phyloP scores from a whole-genome alignment of 2,329 filamentous ascomycete species.

The Ophiocordyceps polyrhachis-furcata region DNA sequence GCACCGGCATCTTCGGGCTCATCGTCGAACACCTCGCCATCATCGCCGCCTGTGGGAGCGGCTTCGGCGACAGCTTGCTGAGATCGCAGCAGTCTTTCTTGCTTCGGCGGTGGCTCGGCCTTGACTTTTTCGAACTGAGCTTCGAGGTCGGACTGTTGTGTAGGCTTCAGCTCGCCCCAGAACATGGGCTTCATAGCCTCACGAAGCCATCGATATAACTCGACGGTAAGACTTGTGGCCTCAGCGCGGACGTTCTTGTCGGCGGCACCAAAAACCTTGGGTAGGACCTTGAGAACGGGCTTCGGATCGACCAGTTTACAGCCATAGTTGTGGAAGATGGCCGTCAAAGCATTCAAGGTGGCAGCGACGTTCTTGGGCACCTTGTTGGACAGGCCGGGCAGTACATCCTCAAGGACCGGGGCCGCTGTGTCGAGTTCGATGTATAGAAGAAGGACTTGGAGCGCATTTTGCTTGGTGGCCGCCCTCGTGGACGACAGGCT shows the following conservation, averaged over 20 bases:
- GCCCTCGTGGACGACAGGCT: slow-evolving; percentile 74
- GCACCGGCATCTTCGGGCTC: slow-evolving; percentile 35
- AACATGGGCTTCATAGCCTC: slow-evolving; percentile 98
- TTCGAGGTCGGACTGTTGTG: slow-evolving; percentile 86
- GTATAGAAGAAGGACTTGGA: slow-evolving; percentile 75
- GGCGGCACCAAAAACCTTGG: slow-evolving; percentile 84
- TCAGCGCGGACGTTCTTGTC: slow-evolving; percentile 97
- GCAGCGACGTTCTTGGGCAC: slow-evolving; percentile 69
- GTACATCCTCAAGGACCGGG: slow-evolving; percentile 75
- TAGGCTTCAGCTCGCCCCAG: slow-evolving; percentile 86
- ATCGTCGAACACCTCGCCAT: slow-evolving; percentile 36
- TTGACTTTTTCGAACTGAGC: slow-evolving; percentile 89
- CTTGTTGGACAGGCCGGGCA: slow-evolving; percentile 71
- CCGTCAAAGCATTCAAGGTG: slow-evolving; percentile 56
- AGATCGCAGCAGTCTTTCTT: slow-evolving; percentile 70
- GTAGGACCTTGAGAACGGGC: slow-evolving; percentile 67
- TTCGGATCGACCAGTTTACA: slow-evolving; percentile 91
- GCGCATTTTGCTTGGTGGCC: slow-evolving; percentile 68
- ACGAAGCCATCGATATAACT: slow-evolving; percentile 90
- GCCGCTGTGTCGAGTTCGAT: slow-evolving; percentile 76
- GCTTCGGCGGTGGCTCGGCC: slow-evolving; percentile 69
- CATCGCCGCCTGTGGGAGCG: slow-evolving; percentile 42
- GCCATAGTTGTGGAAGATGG: slow-evolving; percentile 84
- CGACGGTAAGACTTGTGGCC: slow-evolving; percentile 76
- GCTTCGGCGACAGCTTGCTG: slow-evolving; percentile 71